Percentiles rank a stretch among this genome's conserved stretches.
Conservation (phyloP, 208 protist species). For the Trypanosoma melophagium region DNA sequence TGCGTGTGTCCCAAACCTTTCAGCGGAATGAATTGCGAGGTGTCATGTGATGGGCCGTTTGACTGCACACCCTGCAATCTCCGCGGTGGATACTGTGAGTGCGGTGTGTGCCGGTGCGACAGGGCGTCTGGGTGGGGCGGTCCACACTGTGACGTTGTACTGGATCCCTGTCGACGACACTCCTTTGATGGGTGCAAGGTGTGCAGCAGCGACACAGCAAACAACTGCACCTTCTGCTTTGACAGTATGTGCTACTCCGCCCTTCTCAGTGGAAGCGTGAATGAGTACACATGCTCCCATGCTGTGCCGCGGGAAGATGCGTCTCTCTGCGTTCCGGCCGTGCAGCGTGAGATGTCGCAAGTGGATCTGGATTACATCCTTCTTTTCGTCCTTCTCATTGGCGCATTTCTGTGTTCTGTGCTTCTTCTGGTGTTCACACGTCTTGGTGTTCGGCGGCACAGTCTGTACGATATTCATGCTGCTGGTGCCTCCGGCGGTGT, state of each 20-base stretch:
- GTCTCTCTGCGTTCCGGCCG: background rate
- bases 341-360: background rate
- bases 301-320: conserved; percentile 4
- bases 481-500: too few relatives aligned
- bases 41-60: conserved; percentile 13
- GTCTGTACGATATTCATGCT: too few relatives aligned
- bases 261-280: conserved; percentile 22
- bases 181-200: conserved; percentile 41
- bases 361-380: conserved; percentile 8
- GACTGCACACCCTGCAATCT: conserved; percentile 19
- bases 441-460: too few relatives aligned
- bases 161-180: conserved; percentile 36
- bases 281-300: conserved; percentile 42
- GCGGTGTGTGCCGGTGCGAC: conserved; percentile 16
- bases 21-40: conserved; percentile 15
- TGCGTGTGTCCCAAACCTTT: conserved; percentile 13
- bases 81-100: conserved; percentile 24
- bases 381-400: too few relatives aligned
- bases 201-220: conserved; percentile 26
- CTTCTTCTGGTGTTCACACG: too few relatives aligned
- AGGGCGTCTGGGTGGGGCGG: conserved; percentile 16
- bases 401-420: too few relatives aligned
- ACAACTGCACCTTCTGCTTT: conserved; percentile 39
- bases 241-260: conserved; percentile 46
- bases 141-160: conserved; percentile 16